These are phyloP conservation scores for Alternaria alternata DNA, from an alignment of 2,329 filamentous ascomycete species.

Conservation along the genomic window DNA sequence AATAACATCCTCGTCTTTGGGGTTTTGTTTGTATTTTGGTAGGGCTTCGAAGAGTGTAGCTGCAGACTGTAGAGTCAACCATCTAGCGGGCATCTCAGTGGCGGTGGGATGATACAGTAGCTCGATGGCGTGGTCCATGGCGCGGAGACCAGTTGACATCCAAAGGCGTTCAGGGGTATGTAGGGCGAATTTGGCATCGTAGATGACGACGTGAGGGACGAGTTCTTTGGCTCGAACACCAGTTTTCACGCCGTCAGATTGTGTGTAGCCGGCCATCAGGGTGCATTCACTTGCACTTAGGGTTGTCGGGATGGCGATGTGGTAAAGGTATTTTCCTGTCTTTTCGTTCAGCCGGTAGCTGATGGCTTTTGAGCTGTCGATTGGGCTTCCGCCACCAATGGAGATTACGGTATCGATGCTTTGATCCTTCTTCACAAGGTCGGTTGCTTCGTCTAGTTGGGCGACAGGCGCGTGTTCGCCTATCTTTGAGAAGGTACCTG, in stretches of 20 bases:
- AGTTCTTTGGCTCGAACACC: conserved; percentile 55
- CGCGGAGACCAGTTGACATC: conserved; percentile 61
- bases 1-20: conserved; percentile 57
- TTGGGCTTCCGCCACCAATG: conserved; percentile 64
- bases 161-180: conserved; percentile 61
- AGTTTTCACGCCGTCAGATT: conserved; percentile 59
- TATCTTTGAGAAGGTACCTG: conserved; percentile 64
- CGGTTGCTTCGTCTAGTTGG: conserved; percentile 61
- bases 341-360: conserved; percentile 47
- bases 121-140: conserved; percentile 65
- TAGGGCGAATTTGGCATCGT: conserved; percentile 61
- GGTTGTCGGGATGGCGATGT: conserved; percentile 52
- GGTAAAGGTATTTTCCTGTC: conserved; percentile 46
- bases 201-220: conserved; percentile 60
- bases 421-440: conserved; percentile 55
- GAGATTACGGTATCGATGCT: conserved; percentile 64
- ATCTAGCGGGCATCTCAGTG: conserved; percentile 60
- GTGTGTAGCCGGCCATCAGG: conserved; percentile 61
- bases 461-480: conserved; percentile 65
- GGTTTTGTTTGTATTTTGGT: conserved; percentile 56
- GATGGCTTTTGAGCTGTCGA: conserved; percentile 57
- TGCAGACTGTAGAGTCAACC: conserved; percentile 56
- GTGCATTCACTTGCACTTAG: conserved; percentile 64
- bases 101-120: conserved; percentile 61
- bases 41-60: conserved; percentile 58